Conservation (phyloP, 306 rosid species). For the Medicago lupulina region DNA sequence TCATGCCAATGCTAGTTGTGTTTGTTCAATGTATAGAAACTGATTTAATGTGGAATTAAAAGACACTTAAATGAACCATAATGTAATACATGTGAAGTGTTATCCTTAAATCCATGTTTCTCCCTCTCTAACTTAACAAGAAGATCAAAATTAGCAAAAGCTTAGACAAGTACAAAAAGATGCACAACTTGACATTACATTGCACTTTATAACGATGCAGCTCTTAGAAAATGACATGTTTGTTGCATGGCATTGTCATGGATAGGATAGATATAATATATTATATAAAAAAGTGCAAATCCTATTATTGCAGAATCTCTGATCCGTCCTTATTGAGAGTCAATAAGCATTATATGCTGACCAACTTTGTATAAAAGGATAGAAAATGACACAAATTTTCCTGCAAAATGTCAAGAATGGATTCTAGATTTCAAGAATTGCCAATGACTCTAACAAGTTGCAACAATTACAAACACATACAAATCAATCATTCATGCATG, state of each 20-base stretch:
- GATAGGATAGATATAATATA: conserved; percentile 25
- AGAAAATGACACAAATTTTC: conserved; percentile 22
- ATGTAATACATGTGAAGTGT: conserved; percentile 54
- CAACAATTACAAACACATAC: not conserved
- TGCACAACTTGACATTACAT: conserved; percentile 36
- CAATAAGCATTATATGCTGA: conserved; percentile 40
- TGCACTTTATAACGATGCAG: conserved; percentile 25
- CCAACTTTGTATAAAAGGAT: conserved; percentile 18
- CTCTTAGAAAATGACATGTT: conserved; percentile 58
- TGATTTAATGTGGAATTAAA: conserved; percentile 54
- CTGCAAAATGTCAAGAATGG: conserved; percentile 38
- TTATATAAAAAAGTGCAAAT: conserved; percentile 9
- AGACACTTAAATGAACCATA: conserved; percentile 56
- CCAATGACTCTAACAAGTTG: conserved; percentile 10
- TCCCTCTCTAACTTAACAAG: conserved; percentile 40
- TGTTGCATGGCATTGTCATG: conserved; percentile 37
- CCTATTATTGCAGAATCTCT: conserved; percentile 37
- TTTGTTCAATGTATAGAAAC: conserved; percentile 43
- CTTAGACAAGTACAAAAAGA: conserved; percentile 41
- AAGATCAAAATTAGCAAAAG: conserved; percentile 49
- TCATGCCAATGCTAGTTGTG: conserved; percentile 46
- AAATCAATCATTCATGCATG: not conserved
- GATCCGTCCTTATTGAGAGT: conserved; percentile 30
- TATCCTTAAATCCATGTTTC: conserved; percentile 5
- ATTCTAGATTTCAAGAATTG: not conserved